Evolutionary conservation across 2,329 filamentous ascomycete genomes (phyloP), one percentile per base, ranked within the genome.

Genomic region (Colletotrichum sp.): DNA sequence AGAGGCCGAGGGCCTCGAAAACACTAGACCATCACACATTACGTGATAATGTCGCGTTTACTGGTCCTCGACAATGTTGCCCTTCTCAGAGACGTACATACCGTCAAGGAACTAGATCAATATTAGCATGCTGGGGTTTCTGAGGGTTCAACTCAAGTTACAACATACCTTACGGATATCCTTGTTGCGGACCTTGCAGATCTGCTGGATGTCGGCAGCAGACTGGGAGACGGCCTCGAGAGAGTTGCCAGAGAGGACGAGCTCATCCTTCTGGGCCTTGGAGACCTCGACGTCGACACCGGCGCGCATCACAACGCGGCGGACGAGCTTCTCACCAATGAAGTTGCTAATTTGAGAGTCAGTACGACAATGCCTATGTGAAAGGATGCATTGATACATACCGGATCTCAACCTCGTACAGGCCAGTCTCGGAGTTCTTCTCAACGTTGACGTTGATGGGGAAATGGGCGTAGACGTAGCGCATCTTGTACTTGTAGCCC

Each of bases 401-500:
- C 94, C 97, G 94, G 92, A 99, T 99, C 94, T 99, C 97, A 86
- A 99, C 95, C 89, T 98, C 95, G 87, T 86, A 94, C 83, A 93
- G 89, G 82, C 93, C 96, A 79, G 95, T 97, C 91, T 99, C 97
- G 85, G 88, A 87, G 93, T 96, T 96, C 94, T 98, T 96, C 85
- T 98, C 96, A 82, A 99, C 89, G 92, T 98, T 99, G 91, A 99
- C 96, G 93, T 99, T 99, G 95, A 99, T 99, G 90, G 97, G 97
- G 88, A 99, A 99, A 94, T 99, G 97, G 88, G 97, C 97, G 89
- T 99, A 99, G 89, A 99, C 97, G 92, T 99, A 99, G 86, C 98
- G 95, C 96, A 99, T 99, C 95, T 99, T 99, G 95, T 99, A 99
- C 92, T 98, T 98, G 95, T 94, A 99, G 83, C 97, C 97, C 92